Percentiles rank a stretch among this genome's conserved stretches.
Conservation (phyloP, 495 filamentous ascomycete genomes). For the Xylaria curta region DNA sequence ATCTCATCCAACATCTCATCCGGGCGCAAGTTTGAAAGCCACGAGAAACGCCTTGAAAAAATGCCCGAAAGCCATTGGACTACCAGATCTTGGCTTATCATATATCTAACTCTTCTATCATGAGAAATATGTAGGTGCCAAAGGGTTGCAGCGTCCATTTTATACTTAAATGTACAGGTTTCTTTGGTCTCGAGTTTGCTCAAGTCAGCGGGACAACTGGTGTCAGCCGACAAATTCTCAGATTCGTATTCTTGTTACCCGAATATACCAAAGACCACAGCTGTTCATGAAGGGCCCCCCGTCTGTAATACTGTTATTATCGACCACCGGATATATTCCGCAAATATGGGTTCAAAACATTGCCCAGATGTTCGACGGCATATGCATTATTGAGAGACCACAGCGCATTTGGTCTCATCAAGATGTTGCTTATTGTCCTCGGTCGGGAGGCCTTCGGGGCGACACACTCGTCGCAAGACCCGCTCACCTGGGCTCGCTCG, state of each 20-base stretch:
- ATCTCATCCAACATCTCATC: not conserved
- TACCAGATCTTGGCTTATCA: not conserved
- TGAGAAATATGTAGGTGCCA: not conserved
- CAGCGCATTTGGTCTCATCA: not conserved
- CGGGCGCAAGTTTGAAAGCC: not conserved
- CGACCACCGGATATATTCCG: not conserved
- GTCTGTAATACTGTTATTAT: not conserved
- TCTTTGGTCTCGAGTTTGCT: not conserved
- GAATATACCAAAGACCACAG: not conserved
- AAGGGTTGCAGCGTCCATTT: not conserved
- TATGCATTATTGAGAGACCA: not conserved
- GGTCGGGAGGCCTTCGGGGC: constrained; percentile 6
- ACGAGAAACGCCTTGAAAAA: not conserved
- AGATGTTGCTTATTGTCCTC: not conserved
- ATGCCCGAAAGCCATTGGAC: not conserved
- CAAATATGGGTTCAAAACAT: not conserved
- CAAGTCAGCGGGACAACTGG: not conserved
- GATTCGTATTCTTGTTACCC: not conserved
- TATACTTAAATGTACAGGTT: constrained; percentile 4
- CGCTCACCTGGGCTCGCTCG: constrained; percentile 16
- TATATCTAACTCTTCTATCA: not conserved
- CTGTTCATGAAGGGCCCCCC: not conserved
- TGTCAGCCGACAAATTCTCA: not conserved
- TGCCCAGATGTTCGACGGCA: constrained; percentile 9
- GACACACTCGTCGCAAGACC: constrained; percentile 16